phyloP scores from a whole-genome alignment of 2,329 filamentous ascomycete genomes.

The Achaetomium macrosporum region DNA sequence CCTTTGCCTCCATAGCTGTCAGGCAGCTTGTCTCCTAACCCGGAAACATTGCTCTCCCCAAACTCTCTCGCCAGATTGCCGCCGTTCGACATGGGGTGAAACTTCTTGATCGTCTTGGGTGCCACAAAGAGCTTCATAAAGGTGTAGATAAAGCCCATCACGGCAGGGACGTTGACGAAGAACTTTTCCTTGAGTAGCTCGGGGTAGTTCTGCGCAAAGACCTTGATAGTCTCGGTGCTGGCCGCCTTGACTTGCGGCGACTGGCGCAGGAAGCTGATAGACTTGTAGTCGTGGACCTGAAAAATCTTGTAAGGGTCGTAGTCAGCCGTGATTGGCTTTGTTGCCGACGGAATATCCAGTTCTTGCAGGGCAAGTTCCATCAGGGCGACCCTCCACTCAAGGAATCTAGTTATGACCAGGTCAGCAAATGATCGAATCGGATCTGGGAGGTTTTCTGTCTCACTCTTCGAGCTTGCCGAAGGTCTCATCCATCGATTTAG shows the following conservation, averaged over 20 bases:
- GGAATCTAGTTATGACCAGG: slow-evolving; percentile 54
- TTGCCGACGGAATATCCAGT: slow-evolving; percentile 64
- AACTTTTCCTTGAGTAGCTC: slow-evolving; percentile 87
- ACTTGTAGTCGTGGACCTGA: slow-evolving; percentile 90
- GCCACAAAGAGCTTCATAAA: slow-evolving; percentile 71
- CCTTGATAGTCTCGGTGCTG: slow-evolving; percentile 72
- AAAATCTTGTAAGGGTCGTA: slow-evolving; percentile 84
- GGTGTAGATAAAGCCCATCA: slow-evolving; percentile 84
- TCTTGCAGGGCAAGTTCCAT: slow-evolving; percentile 82
- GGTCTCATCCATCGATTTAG: slow-evolving; percentile 72
- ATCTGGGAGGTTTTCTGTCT: slow-evolving; percentile 31
- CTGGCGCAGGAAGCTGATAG: slow-evolving; percentile 79
- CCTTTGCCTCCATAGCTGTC: slow-evolving; percentile 74
- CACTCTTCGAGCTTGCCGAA: slow-evolving; percentile 80
- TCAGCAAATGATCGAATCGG: background rate
- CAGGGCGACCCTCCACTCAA: slow-evolving; percentile 81
- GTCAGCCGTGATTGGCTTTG: slow-evolving; percentile 63
- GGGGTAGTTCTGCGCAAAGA: slow-evolving; percentile 78
- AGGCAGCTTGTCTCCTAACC: slow-evolving; percentile 61
- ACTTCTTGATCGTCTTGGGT: slow-evolving; percentile 69
- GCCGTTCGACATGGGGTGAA: slow-evolving; percentile 72
- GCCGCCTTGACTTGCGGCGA: slow-evolving; percentile 70
- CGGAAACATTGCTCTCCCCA: slow-evolving; percentile 44
- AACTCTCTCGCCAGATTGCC: slow-evolving; percentile 58
- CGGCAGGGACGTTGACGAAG: slow-evolving; percentile 85